These are phyloP conservation scores for Kwoniella sp. DNA, from an alignment of 768 basidiomycete genomes.

Conservation along the genomic window DNA sequence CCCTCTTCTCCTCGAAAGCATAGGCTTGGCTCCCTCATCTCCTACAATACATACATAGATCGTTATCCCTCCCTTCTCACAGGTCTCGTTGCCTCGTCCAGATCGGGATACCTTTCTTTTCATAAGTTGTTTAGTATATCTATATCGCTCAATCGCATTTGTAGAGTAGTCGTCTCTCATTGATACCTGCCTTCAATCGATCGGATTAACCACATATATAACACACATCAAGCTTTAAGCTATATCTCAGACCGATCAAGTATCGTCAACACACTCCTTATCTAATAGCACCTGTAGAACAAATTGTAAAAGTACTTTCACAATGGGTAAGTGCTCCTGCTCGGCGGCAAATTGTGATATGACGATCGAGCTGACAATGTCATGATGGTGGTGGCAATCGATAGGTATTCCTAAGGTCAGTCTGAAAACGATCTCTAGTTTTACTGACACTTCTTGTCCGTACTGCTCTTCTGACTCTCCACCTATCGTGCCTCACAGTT, in stretches of 20 bases:
- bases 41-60: background rate
- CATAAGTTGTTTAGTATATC: background rate
- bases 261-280: background rate
- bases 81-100: background rate
- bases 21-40: background rate
- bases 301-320: slow-evolving; percentile 13
- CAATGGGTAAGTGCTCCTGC: slow-evolving; percentile 25
- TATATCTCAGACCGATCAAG: slow-evolving; percentile 1
- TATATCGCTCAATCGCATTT: too few relatives aligned
- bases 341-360: slow-evolving; percentile 1
- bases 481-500: slow-evolving; percentile 62
- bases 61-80: background rate
- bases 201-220: slow-evolving; percentile 9
- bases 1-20: slow-evolving; percentile 1
- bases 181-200: slow-evolving; percentile 13
- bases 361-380: slow-evolving; percentile 7
- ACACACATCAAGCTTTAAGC: slow-evolving; percentile 4
- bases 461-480: too few relatives aligned
- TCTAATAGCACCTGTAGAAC: background rate
- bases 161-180: background rate
- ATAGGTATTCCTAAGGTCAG: slow-evolving; percentile 62
- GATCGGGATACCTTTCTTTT: slow-evolving; percentile 17
- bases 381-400: background rate
- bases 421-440: background rate
- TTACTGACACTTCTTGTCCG: too few relatives aligned